Percentiles rank a stretch among this genome's conserved stretches.
Conservation (phyloP, 2,329 filamentous ascomycete genomes). For the Hypoxylon sp. region DNA sequence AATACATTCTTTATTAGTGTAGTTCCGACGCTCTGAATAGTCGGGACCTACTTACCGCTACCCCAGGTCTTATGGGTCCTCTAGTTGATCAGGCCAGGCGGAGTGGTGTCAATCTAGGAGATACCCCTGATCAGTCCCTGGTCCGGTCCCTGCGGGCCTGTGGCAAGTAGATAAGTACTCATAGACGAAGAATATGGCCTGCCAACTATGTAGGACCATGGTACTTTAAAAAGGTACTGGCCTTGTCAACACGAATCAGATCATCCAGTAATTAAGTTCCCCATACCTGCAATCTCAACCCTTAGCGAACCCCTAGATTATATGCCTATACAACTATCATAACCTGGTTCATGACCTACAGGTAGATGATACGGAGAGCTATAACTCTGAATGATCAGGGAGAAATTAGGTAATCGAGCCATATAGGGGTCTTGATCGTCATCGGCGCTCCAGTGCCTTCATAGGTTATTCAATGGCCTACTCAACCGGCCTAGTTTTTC, state of each 20-base stretch:
- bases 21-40: conserved; percentile 18
- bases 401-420: conserved; percentile 27
- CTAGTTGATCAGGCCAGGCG: conserved; percentile 28
- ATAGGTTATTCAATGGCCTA: conserved; percentile 12
- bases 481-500: conserved; percentile 13
- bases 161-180: conserved; percentile 31
- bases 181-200: conserved; percentile 28
- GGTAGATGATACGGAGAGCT: conserved; percentile 1
- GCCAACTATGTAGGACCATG: conserved; percentile 23
- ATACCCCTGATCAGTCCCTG: conserved; percentile 33
- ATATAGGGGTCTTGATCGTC: conserved; percentile 17
- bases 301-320: conserved; percentile 19
- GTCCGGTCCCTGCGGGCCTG: conserved; percentile 24
- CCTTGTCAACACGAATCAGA: conserved; percentile 27
- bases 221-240: conserved; percentile 30
- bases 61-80: conserved; percentile 36
- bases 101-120: conserved; percentile 35
- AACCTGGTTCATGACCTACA: conserved; percentile 31
- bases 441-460: conserved; percentile 18
- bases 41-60: conserved; percentile 31
- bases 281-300: conserved; percentile 33
- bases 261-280: conserved; percentile 25
- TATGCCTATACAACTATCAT: conserved; percentile 18
- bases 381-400: conserved; percentile 6
- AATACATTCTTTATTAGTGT: conserved; percentile 28